Evolutionary conservation across 352 stramenopile species (phyloP), one percentile per base, ranked within the genome.

Genomic region (Aphanomyces invadans): DNA sequence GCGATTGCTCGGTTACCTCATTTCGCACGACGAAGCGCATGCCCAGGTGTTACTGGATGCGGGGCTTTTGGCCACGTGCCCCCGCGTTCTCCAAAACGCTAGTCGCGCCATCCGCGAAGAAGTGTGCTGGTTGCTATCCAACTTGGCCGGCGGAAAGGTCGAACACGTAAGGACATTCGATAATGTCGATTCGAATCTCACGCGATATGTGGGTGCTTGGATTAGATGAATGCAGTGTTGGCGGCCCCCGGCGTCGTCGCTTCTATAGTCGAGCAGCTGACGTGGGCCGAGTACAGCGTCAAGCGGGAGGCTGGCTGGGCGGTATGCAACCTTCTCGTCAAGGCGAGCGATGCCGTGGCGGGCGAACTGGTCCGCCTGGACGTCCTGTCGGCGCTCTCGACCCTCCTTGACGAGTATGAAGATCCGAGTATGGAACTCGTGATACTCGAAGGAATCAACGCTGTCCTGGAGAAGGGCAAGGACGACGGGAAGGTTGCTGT

Each of bases 101-200:
- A 90, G 83, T 60, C 85, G 85, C 23, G 76, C 82, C 0, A 83
- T 94, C 46, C 83, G 85, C 2, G 85, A 94, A 70, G 85, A 94
- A 67, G 83, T 81, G 51, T 92, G 82, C 69, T 94, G 85, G 85
- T 90, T 94, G 79, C 79, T 94, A 7, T 90, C 83, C 4, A 91
- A 94, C 63, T 90, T 94, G 69, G 83, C 85, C 5, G 83, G 82
- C 12, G 81, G 85, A 0, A 81, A 90, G 25, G 76, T 76, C 4
- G 80, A 89, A 42, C 85, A 91, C 26, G 85, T 64, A 64, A 10
- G 55, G n/a, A n/a, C n/a, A n/a, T n/a, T n/a, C n/a, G n/a, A n/a
- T n/a, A n/a, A n/a, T 25, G 5, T 15, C 11, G 9, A 10, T 4
- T 32, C 12, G 11, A 42, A 5, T 57, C 17, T 5, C 12, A n/a